Base-by-base conservation (phyloP, 2,329 filamentous ascomycete genomes). In the Cladophialophora psammophila region DNA sequence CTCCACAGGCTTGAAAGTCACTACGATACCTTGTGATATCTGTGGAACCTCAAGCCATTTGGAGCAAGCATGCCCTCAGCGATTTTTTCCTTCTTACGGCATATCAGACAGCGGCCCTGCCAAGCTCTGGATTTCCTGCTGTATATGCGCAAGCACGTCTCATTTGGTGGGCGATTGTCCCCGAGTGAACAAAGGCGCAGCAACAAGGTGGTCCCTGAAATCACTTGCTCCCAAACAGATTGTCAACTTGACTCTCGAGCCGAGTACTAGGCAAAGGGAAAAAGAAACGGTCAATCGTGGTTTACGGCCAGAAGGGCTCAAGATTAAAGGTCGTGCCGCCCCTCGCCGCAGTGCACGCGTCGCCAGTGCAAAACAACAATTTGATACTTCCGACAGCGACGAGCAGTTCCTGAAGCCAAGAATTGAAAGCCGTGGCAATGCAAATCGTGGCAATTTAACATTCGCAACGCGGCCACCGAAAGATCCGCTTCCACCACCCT, bases 21-120 rank as follows among this genome's bases (percentile, higher is more conserved):
- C 89, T 63, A 82, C 82, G 26, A 78, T 84, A 55, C 82, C 84
- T 2, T 93, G 90, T 75, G 85, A 86, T 10, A 80, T 88, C 38
- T 93, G 90, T 76, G 79, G 79, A 45, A 83, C 83, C 6, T 70
- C 73, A 2, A 80, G 83, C 8, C 90, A 93, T 72, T 71, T 83
- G 8, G 90, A 92, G 74, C 75, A 80, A 12, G 78, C 84, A 2
- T 92, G 90, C 75, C 83, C 85, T 61, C 79, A 83, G 56, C 78
- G 89, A 31, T 92, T 80, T 65, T 72, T 78, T 12, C 78, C 60
- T 26, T 40, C 78, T 34, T 9, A 73, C 72, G 38, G 31, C 34
- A 74, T 32, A 65, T 69, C 20, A 36, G 8, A 62, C 72, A 32
- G 18, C 5, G 73, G 75, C 5, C 73, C 76, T 7, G 71, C 81